Evolutionary conservation across 2,329 filamentous ascomycete species (phyloP), one percentile per base, ranked within the genome.

Genomic region (Colletotrichum musae): DNA sequence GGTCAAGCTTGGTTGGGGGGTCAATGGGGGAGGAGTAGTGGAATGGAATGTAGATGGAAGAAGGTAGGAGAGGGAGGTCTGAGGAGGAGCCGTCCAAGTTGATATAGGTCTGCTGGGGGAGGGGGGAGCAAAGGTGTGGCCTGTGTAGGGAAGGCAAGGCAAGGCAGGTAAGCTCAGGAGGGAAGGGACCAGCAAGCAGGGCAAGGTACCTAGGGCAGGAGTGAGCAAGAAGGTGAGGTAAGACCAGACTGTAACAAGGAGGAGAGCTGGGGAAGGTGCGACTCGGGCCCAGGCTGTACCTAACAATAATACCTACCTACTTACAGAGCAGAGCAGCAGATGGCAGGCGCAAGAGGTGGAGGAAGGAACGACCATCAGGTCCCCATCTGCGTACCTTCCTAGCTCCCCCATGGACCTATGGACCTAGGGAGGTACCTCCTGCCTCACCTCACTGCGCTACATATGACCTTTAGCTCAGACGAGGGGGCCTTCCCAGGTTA

Each of bases 101-200:
- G 66, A 69, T 69, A 69, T 69, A 69, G 56, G 62, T 61, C 50
- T 15, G 45, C 57, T 28, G 56, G 32, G 66, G 66, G 45, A 61
- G 50, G 56, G 56, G 66, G 66, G 56, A 58, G 57, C 48, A 28
- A 61, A 45, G 51, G 62, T 16, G 56, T 69, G 66, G 66, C 63
- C 66, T 43, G 56, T 69, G 66, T 69, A 64, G 58, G 60, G 28
- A 58, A 53, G 43, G 21, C 41, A 47, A 47, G 45, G 6, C 45
- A 64, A 58, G 45, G 32, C 32, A 36, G 41, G 41, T 43, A 43
- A 43, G 41, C 41, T 43, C 41, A 43, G 16, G 45, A 64, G 56
- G 61, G 47, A 64, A 64, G 54, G 53, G n/a, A 52, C 53, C 28
- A 45, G 39, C 24, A 32, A 48, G 36, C 21, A 15, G 47, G 28